These are phyloP conservation scores for Chiua virens DNA, from an alignment of 768 basidiomycete genomes.

Conservation along the genomic window DNA sequence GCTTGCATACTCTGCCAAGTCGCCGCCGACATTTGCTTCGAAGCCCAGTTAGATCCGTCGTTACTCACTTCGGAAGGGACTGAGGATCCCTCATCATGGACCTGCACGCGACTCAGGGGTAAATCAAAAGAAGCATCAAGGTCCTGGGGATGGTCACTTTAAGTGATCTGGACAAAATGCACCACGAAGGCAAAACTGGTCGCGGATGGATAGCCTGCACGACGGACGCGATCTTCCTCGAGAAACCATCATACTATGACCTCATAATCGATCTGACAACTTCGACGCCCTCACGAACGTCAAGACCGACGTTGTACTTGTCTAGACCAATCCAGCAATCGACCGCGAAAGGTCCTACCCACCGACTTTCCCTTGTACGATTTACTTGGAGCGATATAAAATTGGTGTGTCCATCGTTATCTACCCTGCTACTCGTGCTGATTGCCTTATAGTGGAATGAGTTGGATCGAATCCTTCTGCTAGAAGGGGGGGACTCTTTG, in stretches of 20 bases:
- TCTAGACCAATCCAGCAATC: conserved; percentile 48
- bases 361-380: conserved; percentile 60
- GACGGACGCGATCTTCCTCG: conserved; percentile 82
- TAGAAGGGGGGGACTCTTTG: conserved; percentile 40
- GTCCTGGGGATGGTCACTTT: conserved; percentile 83
- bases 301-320: conserved; percentile 65
- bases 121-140: conserved; percentile 53
- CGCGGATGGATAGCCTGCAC: conserved; percentile 87
- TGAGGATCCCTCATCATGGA: conserved; percentile 31
- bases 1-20: conserved; percentile 68
- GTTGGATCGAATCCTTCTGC: conserved; percentile 64
- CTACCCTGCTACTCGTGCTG: not conserved
- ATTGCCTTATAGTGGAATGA: conserved; percentile 63
- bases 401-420: conserved; percentile 44
- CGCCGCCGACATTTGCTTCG: conserved; percentile 65
- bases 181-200: conserved; percentile 54
- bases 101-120: conserved; percentile 33
- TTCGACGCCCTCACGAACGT: conserved; percentile 54
- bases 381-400: conserved; percentile 86
- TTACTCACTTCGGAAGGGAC: conserved; percentile 20
- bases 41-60: conserved; percentile 35
- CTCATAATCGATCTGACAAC: conserved; percentile 79
- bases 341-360: conserved; percentile 41
- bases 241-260: conserved; percentile 78
- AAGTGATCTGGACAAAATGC: conserved; percentile 64